Evolutionary conservation across 345 rosid species (phyloP).

Genomic region (Kernera saxatilis): DNA sequence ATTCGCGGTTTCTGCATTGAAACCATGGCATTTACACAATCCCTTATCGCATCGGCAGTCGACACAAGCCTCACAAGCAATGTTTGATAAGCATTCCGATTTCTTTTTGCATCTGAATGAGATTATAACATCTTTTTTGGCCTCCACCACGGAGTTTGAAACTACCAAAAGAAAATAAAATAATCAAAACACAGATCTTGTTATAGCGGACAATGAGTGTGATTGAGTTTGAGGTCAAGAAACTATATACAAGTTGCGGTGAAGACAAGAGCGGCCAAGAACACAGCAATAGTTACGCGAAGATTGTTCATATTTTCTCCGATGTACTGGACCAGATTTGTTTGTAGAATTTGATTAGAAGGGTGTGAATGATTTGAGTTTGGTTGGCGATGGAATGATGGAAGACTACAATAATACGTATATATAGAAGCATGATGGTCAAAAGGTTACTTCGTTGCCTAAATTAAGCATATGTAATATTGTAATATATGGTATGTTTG

Average conservation of each 20-base stretch:
- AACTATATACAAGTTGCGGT: not conserved
- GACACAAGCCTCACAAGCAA: slow-evolving; percentile 8
- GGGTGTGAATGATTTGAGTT: no score
- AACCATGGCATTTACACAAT: slow-evolving; percentile 6
- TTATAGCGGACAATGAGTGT: not conserved
- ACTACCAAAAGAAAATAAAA: not conserved
- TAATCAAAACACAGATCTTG: not conserved
- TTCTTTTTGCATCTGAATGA: not conserved
- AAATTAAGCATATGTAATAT: no score
- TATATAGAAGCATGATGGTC: no score
- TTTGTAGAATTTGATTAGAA: no score
- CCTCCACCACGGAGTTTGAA: not conserved
- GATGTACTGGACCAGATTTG: no score
- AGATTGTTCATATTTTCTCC: no score
- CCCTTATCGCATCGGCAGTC: slow-evolving; percentile 10
- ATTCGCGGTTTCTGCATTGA: no score
- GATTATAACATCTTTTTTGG: not conserved
- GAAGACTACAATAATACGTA: no score
- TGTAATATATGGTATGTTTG: no score
- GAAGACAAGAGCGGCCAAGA: not conserved
- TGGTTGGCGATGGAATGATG: no score
- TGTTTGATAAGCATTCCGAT: not conserved
- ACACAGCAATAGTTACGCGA: no score
- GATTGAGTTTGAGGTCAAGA: not conserved
- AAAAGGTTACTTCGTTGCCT: no score